Evolutionary conservation across 208 protist genomes (phyloP).

Genomic region (Vickermania spadyakhi): DNA sequence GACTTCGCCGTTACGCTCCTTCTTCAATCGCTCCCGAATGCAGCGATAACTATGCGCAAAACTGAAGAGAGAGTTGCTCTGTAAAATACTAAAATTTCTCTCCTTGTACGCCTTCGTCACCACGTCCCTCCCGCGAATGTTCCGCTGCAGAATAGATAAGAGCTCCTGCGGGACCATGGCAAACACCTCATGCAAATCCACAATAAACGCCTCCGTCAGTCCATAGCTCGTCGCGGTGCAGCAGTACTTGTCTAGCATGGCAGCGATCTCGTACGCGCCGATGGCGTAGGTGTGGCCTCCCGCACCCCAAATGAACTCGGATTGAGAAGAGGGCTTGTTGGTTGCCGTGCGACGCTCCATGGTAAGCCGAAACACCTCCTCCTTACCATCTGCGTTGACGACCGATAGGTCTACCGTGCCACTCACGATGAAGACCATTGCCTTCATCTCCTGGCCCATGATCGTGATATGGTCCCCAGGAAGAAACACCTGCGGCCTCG

Average conservation of each 20-base stretch:
- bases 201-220: constrained; percentile 58
- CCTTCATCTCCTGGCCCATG: constrained; percentile 53
- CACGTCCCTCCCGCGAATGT: constrained; percentile 30
- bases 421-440: constrained; percentile 49
- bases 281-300: constrained; percentile 32
- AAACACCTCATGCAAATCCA: constrained; percentile 43
- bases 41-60: constrained; percentile 49
- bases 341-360: background rate
- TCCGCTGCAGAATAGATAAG: constrained; percentile 26
- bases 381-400: constrained; percentile 30
- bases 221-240: constrained; percentile 70
- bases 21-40: constrained; percentile 8
- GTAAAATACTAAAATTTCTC: constrained; percentile 27
- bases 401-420: constrained; percentile 62
- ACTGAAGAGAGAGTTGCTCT: constrained; percentile 20
- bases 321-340: background rate
- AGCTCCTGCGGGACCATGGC: constrained; percentile 35
- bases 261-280: constrained; percentile 71
- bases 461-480: constrained; percentile 64
- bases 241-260: constrained; percentile 43
- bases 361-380: constrained; percentile 21
- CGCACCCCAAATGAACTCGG: background rate
- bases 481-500: constrained; percentile 52
- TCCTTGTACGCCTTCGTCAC: constrained; percentile 44
- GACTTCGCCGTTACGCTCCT: no score